Evolutionary conservation across 164 flowering plant genomes (phyloP).

Genomic region (Amborella trichopoda): DNA sequence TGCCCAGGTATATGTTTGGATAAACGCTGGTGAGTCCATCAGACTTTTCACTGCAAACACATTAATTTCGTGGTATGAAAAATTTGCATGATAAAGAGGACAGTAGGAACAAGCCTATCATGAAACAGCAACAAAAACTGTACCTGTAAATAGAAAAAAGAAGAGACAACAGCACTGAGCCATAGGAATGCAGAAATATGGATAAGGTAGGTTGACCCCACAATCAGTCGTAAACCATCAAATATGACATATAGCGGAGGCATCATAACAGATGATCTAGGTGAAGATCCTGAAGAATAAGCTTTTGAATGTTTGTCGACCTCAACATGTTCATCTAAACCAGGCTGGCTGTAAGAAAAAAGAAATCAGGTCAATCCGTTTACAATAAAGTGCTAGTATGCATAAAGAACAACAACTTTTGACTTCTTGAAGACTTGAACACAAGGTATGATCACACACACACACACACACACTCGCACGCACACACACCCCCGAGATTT

Average conservation of each 20-base stretch:
- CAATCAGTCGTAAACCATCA: constrained; percentile 70
- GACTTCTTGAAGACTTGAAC: no score
- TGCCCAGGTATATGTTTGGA: no score
- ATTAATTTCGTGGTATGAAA: no score
- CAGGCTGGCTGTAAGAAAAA: constrained; percentile 34
- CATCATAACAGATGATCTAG: constrained; percentile 23
- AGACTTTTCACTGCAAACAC: no score
- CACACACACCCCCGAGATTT: no score
- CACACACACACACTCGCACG: no score
- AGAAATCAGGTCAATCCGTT: background rate
- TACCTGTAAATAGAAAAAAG: constrained; percentile 97
- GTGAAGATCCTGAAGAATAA: constrained; percentile 27
- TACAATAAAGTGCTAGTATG: background rate
- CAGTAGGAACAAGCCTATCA: no score
- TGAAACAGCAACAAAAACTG: background rate
- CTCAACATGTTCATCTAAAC: constrained; percentile 21
- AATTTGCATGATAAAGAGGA: no score
- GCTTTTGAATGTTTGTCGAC: constrained; percentile 14
- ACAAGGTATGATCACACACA: no score
- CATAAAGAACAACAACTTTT: no score
- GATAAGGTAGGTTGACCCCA: constrained; percentile 68
- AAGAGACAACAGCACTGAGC: constrained; percentile 92
- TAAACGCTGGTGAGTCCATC: no score
- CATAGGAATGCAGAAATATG: constrained; percentile 72
- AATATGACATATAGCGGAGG: constrained; percentile 64